A percentile compares a stretch with the other conserved stretches of the same genome.
Evolutionary conservation across 805 yeast species (phyloP).

Genomic region (Saturnispora kantuleensis): DNA sequence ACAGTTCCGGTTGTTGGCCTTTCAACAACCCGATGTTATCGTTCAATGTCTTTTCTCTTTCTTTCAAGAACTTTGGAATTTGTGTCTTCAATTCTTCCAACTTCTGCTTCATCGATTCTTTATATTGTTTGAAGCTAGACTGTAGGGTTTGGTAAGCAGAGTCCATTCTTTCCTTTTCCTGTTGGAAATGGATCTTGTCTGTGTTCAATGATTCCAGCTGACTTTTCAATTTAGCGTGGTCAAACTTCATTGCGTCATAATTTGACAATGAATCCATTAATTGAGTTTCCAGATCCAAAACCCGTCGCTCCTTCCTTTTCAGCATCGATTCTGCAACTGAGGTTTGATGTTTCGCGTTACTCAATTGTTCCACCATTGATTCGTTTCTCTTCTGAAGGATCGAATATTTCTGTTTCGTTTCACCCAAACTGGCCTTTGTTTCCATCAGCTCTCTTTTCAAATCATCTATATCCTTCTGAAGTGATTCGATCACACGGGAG

Average conservation of each 20-base stretch:
- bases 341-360: slow-evolving; percentile 67
- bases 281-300: slow-evolving; percentile 55
- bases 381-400: slow-evolving; percentile 37
- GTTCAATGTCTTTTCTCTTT: slow-evolving; percentile 27
- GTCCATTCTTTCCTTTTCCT: slow-evolving; percentile 48
- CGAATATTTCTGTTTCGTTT: slow-evolving; percentile 42
- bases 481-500: slow-evolving; percentile 25
- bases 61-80: slow-evolving; percentile 30
- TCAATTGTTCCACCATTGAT: slow-evolving; percentile 53
- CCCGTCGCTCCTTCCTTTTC: slow-evolving; percentile 60
- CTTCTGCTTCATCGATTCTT: slow-evolving; percentile 37
- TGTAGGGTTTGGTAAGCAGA: slow-evolving; percentile 50
- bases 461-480: slow-evolving; percentile 25
- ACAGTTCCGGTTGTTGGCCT: slow-evolving; percentile 40
- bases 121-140: slow-evolving; percentile 40
- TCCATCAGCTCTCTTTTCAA: slow-evolving; percentile 17
- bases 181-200: slow-evolving; percentile 32
- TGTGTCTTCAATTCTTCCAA: slow-evolving; percentile 29
- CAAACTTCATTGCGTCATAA: slow-evolving; percentile 40
- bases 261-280: slow-evolving; percentile 36
- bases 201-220: slow-evolving; percentile 40
- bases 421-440: slow-evolving; percentile 28
- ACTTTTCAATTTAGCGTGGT: slow-evolving; percentile 39
- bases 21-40: slow-evolving; percentile 30
- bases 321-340: slow-evolving; percentile 62